Percentiles rank a stretch among this genome's conserved stretches.
Evolutionary conservation across 257 asterid genomes (phyloP).

Genomic region (Solanum stenotomum): DNA sequence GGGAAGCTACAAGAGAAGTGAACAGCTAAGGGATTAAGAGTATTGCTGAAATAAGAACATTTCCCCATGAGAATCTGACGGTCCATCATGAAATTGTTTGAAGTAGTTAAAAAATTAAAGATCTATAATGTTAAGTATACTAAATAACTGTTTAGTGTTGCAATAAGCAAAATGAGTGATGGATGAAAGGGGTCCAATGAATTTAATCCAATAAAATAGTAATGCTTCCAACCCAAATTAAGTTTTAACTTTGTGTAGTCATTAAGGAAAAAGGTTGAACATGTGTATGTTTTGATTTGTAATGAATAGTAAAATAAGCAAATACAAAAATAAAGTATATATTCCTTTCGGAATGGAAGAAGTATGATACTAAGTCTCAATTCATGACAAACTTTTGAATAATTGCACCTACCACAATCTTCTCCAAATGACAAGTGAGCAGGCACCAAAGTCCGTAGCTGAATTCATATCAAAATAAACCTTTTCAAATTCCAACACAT

Average conservation of each 20-base stretch:
- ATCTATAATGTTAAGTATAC: not conserved
- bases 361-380: not conserved
- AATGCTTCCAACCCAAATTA: not conserved
- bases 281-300: not conserved
- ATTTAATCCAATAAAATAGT: not conserved
- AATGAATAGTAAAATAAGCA: not conserved
- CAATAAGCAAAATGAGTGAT: not conserved
- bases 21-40: not conserved
- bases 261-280: not conserved
- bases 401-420: constrained; percentile 59
- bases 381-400: not conserved
- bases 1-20: not conserved
- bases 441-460: constrained; percentile 74
- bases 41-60: not conserved
- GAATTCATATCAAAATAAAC: constrained; percentile 22
- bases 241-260: not conserved
- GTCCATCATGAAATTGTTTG: not conserved
- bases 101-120: not conserved
- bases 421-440: constrained; percentile 73
- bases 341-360: not conserved
- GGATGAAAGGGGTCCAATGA: not conserved
- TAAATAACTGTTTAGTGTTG: not conserved
- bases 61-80: not conserved
- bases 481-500: not conserved
- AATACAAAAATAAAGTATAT: not conserved